phyloP scores from a whole-genome alignment of 345 rosid species.

The Aegle marmelos region DNA sequence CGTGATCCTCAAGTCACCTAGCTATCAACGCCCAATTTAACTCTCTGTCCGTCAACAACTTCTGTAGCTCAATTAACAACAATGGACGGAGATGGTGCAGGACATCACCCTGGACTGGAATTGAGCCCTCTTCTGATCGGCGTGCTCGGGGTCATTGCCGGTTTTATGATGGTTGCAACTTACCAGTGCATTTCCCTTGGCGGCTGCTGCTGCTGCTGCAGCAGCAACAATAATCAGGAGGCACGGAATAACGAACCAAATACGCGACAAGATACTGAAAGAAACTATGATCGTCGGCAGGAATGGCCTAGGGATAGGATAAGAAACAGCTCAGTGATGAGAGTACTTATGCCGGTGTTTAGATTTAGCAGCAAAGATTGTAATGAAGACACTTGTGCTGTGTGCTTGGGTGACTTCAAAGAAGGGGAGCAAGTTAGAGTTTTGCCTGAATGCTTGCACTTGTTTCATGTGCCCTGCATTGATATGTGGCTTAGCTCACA shows the following conservation, averaged over 20 bases:
- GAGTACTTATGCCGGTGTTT: conserved; percentile 4
- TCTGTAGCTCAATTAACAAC: too few relatives aligned
- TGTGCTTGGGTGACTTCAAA: conserved; percentile 43
- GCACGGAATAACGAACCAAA: background rate
- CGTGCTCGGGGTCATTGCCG: conserved; percentile 39
- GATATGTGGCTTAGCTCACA: conserved; percentile 51
- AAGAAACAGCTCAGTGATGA: background rate
- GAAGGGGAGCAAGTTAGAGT: conserved; percentile 42
- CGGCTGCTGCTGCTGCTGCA: conserved; percentile 3
- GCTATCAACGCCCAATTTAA: background rate
- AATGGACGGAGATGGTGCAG: conserved; percentile 25
- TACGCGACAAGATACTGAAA: background rate
- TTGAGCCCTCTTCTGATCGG: conserved; percentile 32
- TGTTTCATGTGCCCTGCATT: conserved; percentile 48
- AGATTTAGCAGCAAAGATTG: conserved; percentile 27
- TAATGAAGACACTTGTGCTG: conserved; percentile 40
- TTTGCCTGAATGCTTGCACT: conserved; percentile 43
- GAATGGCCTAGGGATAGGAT: background rate
- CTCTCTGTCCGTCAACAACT: too few relatives aligned
- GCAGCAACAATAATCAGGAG: background rate
- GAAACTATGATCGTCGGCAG: background rate
- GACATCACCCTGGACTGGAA: background rate
- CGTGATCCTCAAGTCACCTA: background rate
- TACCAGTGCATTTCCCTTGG: conserved; percentile 27
- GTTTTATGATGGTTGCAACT: conserved; percentile 35